Base-by-base conservation (phyloP, 352 stramenopile genomes). In the Phytopythium litorale region DNA sequence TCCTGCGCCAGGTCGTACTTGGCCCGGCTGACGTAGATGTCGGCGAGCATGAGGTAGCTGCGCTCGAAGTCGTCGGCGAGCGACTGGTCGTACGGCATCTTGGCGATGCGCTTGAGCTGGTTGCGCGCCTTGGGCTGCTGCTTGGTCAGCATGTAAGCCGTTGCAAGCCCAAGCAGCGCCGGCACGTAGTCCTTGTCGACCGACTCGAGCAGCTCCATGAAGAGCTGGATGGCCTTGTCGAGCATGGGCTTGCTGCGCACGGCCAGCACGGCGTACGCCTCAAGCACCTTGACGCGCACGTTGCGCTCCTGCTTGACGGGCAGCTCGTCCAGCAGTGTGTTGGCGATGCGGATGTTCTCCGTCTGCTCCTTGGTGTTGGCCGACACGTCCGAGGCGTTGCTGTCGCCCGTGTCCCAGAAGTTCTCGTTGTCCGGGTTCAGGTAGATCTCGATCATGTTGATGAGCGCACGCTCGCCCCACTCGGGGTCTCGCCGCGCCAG, bases 1-100 rank as follows among this genome's bases (percentile, higher is more conserved):
- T 97, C 91, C 64, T 98, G 81, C 4, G 93, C 91, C 4, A 98
- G 74, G 54, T 98, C 94, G 57, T 97, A 98, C 75, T 98, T 98
- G 69, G 75, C 81, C 6, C 84, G 78, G 4, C 80, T 80, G 21
- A 98, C 80, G 74, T 98, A 98, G 12, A 98, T 90, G 46, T 98
- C 91, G 18, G 94, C 93, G 3, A 98, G 80, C 48, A 98, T 60
- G 13, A 98, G 76, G 60, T 98, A 98, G 54, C 86, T 96, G 43
- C 81, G 84, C 63, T 98, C 95, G 70, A 98, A 98, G 53, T 98
- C 92, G 38, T 98, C 91, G 5, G 87, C 86, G 35, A 96, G 73
- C 6, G 84, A 72, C 70, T 90, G 73, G 66, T 96, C 80, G 70
- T 97, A 97, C 6, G 73, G 75, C 88, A 98, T 97, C 64, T 98